Evolutionary conservation across 768 basidiomycete genomes (phyloP).

Genomic region (Tricholoma sp.): DNA sequence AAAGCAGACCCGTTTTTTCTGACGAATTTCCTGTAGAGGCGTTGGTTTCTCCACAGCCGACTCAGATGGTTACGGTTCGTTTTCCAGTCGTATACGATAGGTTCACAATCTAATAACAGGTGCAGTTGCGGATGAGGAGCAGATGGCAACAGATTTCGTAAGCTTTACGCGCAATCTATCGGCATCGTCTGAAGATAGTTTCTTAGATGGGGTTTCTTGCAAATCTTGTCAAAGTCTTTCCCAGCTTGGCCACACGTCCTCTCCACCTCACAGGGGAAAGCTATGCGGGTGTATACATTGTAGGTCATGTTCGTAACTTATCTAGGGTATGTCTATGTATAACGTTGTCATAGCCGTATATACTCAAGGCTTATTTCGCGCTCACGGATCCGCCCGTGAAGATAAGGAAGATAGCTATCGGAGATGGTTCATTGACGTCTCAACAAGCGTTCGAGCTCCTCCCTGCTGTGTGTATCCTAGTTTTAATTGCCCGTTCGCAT

Average conservation of each 20-base stretch:
- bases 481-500: background rate
- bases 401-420: constrained; percentile 64
- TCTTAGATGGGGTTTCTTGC: constrained; percentile 63
- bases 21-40: constrained; percentile 32
- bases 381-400: constrained; percentile 62
- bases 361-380: constrained; percentile 65
- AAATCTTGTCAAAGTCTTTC: constrained; percentile 74
- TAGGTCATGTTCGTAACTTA: constrained; percentile 21
- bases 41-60: constrained; percentile 64
- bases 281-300: constrained; percentile 71
- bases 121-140: constrained; percentile 56
- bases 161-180: constrained; percentile 14
- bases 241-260: constrained; percentile 59
- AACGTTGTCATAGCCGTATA: constrained; percentile 52
- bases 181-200: constrained; percentile 2
- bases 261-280: constrained; percentile 69
- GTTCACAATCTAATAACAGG: background rate
- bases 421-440: constrained; percentile 59
- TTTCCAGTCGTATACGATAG: background rate
- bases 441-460: constrained; percentile 44
- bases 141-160: constrained; percentile 56
- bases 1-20: background rate
- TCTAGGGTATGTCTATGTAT: background rate
- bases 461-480: constrained; percentile 42
- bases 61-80: constrained; percentile 51